phyloP scores from a whole-genome alignment of 2,329 filamentous ascomycete genomes.

The Alternaria triticimaculans region DNA sequence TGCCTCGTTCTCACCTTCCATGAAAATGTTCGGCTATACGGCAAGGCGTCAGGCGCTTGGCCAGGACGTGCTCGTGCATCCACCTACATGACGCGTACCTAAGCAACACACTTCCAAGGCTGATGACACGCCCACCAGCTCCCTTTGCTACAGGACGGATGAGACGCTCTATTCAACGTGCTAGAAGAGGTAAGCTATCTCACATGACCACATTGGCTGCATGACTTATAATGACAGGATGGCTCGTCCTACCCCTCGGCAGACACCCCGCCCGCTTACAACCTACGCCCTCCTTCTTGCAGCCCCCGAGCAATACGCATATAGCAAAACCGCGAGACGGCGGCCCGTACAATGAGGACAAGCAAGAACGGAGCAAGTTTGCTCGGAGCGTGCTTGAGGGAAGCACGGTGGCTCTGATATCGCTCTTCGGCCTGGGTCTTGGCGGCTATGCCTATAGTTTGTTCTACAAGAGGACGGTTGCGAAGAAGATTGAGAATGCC shows the following conservation, averaged over 20 bases:
- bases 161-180: conserved; percentile 31
- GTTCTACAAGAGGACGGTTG: conserved; percentile 41
- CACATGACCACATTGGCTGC: no score
- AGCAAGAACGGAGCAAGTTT: conserved; percentile 38
- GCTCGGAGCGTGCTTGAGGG: conserved; percentile 43
- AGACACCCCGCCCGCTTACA: conserved; percentile 26
- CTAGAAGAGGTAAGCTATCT: conserved; percentile 25
- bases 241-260: conserved; percentile 37
- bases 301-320: conserved; percentile 1
- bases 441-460: conserved; percentile 44
- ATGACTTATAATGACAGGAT: conserved; percentile 28
- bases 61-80: conserved; percentile 15
- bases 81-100: conserved; percentile 4
- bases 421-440: conserved; percentile 40
- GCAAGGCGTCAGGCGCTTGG: conserved; percentile 23
- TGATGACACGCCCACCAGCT: not conserved
- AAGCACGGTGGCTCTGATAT: conserved; percentile 44
- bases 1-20: no score
- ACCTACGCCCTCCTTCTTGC: conserved; percentile 18
- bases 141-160: conserved; percentile 21
- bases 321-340: not conserved
- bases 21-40: conserved; percentile 6
- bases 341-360: not conserved
- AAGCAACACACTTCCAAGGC: not conserved
- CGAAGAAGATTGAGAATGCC: conserved; percentile 44